These are phyloP conservation scores for Paxillus rubicundulus DNA, from an alignment of 768 basidiomycete species.

Conservation along the genomic window DNA sequence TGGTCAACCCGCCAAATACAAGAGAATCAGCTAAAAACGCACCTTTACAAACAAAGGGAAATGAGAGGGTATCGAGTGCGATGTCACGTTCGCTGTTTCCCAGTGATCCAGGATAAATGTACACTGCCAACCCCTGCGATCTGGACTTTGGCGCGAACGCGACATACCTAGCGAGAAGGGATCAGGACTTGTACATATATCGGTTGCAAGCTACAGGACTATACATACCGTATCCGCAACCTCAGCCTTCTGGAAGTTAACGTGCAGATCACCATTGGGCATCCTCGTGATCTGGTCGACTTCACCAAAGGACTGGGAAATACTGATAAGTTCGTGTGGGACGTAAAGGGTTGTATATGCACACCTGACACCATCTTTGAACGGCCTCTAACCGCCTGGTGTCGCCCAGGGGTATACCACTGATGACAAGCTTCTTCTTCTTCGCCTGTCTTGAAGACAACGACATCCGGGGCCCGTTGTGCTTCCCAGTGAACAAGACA, in stretches of 20 bases:
- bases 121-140: conserved; percentile 79
- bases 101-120: conserved; percentile 69
- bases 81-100: conserved; percentile 40
- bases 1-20: conserved; percentile 1
- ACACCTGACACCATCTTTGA: conserved; percentile 75
- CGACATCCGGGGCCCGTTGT: conserved; percentile 26
- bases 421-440: conserved; percentile 66
- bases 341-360: conserved; percentile 12
- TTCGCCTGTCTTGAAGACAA: conserved; percentile 41
- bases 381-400: conserved; percentile 62
- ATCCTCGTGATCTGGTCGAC: conserved; percentile 67
- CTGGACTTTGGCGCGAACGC: conserved; percentile 70
- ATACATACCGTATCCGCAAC: conserved; percentile 74
- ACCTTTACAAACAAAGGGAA: conserved; percentile 26
- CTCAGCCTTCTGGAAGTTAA: conserved; percentile 70
- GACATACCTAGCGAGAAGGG: conserved; percentile 56
- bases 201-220: background rate
- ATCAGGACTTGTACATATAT: conserved; percentile 5
- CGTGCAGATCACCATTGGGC: conserved; percentile 76
- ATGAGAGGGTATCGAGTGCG: background rate
- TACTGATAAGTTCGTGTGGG: conserved; percentile 7
- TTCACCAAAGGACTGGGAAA: conserved; percentile 67
- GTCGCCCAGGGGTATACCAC: conserved; percentile 64
- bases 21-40: background rate
- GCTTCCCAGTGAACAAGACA: conserved; percentile 28